Evolutionary conservation across 345 rosid genomes (phyloP).

Genomic region (Arabidopsis arenosa): DNA sequence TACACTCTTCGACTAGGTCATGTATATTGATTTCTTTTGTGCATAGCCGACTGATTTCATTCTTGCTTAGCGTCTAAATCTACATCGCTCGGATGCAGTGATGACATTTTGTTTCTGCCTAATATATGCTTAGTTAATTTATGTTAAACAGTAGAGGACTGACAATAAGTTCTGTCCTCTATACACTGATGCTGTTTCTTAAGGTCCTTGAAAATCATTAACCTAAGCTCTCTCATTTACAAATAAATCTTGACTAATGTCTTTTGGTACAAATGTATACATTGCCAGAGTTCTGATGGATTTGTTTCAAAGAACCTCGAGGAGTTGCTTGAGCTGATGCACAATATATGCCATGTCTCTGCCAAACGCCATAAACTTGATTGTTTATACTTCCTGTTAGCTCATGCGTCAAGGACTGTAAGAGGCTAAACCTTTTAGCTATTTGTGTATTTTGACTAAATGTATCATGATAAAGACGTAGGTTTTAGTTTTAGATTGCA

Average conservation of each 20-base stretch:
- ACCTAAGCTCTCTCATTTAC: not conserved
- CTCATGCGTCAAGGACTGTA: conserved; percentile 64
- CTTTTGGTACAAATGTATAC: conserved; percentile 17
- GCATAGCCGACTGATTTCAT: conserved; percentile 19
- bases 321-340: conserved; percentile 74
- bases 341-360: conserved; percentile 86
- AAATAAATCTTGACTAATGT: conserved; percentile 27
- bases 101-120: not conserved
- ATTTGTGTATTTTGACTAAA: conserved; percentile 21
- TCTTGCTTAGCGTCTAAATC: conserved; percentile 19
- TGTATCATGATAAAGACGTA: conserved; percentile 6
- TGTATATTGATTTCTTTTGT: conserved; percentile 15
- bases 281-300: conserved; percentile 62
- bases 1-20: conserved; percentile 21
- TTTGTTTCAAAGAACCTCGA: conserved; percentile 64
- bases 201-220: conserved; percentile 12
- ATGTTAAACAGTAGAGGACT: conserved; percentile 15
- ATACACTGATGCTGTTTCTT: conserved; percentile 20
- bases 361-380: conserved; percentile 93
- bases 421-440: conserved; percentile 23
- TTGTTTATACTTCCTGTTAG: conserved; percentile 79
- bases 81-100: not conserved
- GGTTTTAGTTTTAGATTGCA: conserved; percentile 10
- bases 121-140: conserved; percentile 2
- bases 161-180: not conserved